Conservation (phyloP, 495 filamentous ascomycete species). For the Hypoxylon crocopeplum region DNA sequence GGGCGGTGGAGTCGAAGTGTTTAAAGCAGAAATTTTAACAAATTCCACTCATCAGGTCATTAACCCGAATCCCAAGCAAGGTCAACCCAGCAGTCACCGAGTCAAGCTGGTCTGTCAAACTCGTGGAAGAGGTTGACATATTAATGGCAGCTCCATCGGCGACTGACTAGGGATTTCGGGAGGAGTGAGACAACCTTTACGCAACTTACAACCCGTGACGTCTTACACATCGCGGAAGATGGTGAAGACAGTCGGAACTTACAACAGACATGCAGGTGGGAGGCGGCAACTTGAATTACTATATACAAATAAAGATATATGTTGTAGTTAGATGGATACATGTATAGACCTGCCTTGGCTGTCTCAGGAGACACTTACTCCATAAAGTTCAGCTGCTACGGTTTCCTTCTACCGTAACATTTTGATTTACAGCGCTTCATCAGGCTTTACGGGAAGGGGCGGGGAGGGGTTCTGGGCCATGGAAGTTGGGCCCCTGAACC, state of each 20-base stretch:
- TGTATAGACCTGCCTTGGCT: not conserved
- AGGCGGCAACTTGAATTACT: too few relatives aligned
- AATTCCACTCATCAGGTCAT: slow-evolving; percentile 7
- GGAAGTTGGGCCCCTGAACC: slow-evolving; percentile 9
- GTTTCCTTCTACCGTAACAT: slow-evolving; percentile 5
- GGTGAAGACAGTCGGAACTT: not conserved
- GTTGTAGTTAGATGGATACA: not conserved
- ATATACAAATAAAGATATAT: not conserved
- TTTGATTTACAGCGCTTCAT: slow-evolving; percentile 9
- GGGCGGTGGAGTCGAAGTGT: slow-evolving; percentile 17
- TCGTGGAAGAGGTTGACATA: slow-evolving; percentile 3
- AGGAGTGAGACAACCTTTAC: slow-evolving; percentile 20
- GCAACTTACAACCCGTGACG: slow-evolving; percentile 17
- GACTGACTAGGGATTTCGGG: not conserved
- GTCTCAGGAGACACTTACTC: slow-evolving; percentile 12
- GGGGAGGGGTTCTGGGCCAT: slow-evolving; percentile 11
- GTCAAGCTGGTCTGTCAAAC: slow-evolving; percentile 7
- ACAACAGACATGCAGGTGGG: not conserved
- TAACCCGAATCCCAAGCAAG: slow-evolving; percentile 6
- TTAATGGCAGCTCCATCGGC: not conserved
- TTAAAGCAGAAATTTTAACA: slow-evolving; percentile 7
- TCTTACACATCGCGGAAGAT: not conserved
- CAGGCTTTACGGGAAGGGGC: slow-evolving; percentile 3
- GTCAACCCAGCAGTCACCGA: slow-evolving; percentile 12
- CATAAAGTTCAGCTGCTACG: not conserved